Evolutionary conservation across 2,329 filamentous ascomycete genomes (phyloP).

Genomic region (Colletotrichum liriopes): DNA sequence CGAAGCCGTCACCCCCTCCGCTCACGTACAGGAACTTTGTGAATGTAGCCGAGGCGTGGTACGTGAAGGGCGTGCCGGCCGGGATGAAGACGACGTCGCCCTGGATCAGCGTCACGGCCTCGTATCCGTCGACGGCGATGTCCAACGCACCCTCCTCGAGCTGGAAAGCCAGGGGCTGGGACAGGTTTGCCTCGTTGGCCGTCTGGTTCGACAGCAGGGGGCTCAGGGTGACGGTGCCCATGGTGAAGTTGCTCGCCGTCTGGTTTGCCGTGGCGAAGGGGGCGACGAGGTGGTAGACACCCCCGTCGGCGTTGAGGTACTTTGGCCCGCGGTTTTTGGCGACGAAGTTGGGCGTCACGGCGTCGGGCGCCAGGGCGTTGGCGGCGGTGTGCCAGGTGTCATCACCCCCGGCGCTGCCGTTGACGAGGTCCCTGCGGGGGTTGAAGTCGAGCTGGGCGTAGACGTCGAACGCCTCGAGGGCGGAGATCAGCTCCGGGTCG

Average conservation of each 20-base stretch:
- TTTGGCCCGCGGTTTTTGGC: constrained; percentile 64
- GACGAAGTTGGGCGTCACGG: constrained; percentile 57
- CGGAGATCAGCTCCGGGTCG: constrained; percentile 51
- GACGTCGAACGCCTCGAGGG: constrained; percentile 60
- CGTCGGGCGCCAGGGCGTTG: constrained; percentile 52
- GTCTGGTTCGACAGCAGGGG: constrained; percentile 26
- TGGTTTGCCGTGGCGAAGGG: constrained; percentile 59
- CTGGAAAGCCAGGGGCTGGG: constrained; percentile 45
- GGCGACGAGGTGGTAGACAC: constrained; percentile 59
- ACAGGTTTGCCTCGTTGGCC: constrained; percentile 12
- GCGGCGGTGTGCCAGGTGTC: constrained; percentile 56
- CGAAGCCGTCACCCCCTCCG: constrained; percentile 46
- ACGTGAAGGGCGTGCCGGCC: constrained; percentile 43
- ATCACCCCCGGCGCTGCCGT: constrained; percentile 55
- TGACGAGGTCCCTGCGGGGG: constrained; percentile 57
- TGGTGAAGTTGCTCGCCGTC: constrained; percentile 58
- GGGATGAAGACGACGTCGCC: constrained; percentile 50
- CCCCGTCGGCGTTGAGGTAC: constrained; percentile 56
- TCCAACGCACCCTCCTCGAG: constrained; percentile 48
- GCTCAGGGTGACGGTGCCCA: constrained; percentile 59
- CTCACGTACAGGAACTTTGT: constrained; percentile 50
- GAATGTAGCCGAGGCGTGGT: constrained; percentile 46
- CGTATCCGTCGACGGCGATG: constrained; percentile 46
- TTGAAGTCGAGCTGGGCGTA: constrained; percentile 58
- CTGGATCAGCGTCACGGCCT: constrained; percentile 44